A percentile compares a stretch with the other conserved stretches of the same genome.
Evolutionary conservation across 768 basidiomycete genomes (phyloP).

Genomic region (Kwoniella europaea): DNA sequence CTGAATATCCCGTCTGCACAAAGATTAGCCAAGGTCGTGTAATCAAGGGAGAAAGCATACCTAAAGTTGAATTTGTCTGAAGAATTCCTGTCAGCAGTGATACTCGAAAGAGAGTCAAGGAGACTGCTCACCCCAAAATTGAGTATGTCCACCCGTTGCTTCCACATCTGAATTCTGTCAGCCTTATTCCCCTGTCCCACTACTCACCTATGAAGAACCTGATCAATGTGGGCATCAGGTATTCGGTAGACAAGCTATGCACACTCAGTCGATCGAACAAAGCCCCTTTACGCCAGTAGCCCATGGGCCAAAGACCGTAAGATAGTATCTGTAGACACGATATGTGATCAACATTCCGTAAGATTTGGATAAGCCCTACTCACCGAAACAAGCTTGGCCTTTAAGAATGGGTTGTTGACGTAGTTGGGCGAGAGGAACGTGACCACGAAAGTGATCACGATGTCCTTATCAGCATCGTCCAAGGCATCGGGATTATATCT

Average conservation of each 20-base stretch:
- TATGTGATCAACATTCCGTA: slow-evolving; percentile 2
- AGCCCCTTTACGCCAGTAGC: slow-evolving; percentile 61
- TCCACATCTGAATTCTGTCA: slow-evolving; percentile 76
- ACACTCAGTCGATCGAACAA: slow-evolving; percentile 81
- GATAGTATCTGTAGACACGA: slow-evolving; percentile 43
- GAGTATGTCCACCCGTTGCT: slow-evolving; percentile 93
- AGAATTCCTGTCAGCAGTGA: background rate
- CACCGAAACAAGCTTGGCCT: slow-evolving; percentile 93
- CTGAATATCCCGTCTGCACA: slow-evolving; percentile 77
- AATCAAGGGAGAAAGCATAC: background rate
- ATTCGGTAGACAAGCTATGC: slow-evolving; percentile 80
- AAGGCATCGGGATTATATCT: slow-evolving; percentile 72
- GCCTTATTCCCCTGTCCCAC: background rate
- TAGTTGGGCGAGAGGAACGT: slow-evolving; percentile 96
- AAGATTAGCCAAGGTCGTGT: slow-evolving; percentile 17
- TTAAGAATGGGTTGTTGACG: slow-evolving; percentile 98
- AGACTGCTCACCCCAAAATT: slow-evolving; percentile 90
- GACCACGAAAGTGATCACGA: slow-evolving; percentile 81
- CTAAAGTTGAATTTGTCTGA: slow-evolving; percentile 42
- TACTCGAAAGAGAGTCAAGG: background rate
- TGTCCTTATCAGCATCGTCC: slow-evolving; percentile 80
- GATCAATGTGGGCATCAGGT: slow-evolving; percentile 88
- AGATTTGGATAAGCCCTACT: slow-evolving; percentile 33
- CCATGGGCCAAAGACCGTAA: slow-evolving; percentile 53
- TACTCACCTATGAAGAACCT: slow-evolving; percentile 88